phyloP scores from a whole-genome alignment of 2,329 filamentous ascomycete genomes.

The Phyllosticta citrichinensis region DNA sequence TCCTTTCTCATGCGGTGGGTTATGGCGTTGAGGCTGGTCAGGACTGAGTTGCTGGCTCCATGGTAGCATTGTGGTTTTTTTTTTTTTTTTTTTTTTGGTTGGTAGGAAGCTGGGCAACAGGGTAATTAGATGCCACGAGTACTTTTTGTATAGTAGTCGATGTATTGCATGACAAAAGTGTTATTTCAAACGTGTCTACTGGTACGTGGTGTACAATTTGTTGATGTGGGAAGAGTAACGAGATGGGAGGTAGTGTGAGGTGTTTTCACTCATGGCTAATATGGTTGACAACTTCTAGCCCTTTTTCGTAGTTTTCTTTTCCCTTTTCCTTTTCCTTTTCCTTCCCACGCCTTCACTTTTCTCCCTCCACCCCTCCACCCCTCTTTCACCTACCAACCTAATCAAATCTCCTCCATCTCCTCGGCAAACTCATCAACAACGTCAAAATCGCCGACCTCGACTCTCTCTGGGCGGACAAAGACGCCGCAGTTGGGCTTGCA shows the following conservation, averaged over 20 bases:
- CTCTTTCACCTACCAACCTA: background rate
- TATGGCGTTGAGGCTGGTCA: background rate
- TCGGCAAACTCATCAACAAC: conserved; percentile 56
- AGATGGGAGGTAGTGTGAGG: too few species aligned
- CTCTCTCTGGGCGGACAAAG: conserved; percentile 67
- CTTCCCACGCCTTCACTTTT: background rate
- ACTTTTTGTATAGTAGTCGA: background rate
- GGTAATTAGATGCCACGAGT: background rate
- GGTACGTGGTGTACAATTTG: too few species aligned
- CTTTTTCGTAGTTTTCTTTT: background rate
- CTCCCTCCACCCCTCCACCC: background rate
- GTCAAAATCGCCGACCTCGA: conserved; percentile 64
- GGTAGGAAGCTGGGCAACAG: background rate
- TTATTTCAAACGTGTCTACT: too few species aligned
- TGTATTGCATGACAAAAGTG: background rate
- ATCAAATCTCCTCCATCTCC: conserved; percentile 56
- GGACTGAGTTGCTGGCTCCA: background rate
- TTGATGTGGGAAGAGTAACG: too few species aligned
- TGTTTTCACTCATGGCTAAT: too few species aligned
- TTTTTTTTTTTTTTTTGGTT: background rate
- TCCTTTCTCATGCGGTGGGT: background rate
- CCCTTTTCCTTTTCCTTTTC: background rate
- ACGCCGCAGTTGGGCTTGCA: conserved; percentile 61
- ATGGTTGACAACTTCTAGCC: too few species aligned
- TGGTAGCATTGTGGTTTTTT: background rate